These are phyloP conservation scores for Ichthyophonus hoferi DNA, from an alignment of 208 protist species.

Conservation along the genomic window DNA sequence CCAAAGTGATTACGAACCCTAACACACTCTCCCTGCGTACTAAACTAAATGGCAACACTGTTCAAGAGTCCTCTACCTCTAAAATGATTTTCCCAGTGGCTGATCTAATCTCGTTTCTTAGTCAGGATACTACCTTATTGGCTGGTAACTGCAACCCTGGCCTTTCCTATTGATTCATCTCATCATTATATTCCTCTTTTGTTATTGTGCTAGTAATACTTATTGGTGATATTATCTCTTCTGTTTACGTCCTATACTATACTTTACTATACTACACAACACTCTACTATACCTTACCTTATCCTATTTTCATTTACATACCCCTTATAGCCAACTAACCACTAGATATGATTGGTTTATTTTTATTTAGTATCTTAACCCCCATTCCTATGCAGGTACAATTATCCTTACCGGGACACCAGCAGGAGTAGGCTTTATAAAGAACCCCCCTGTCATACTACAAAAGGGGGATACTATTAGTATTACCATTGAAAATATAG, in stretches of 20 bases:
- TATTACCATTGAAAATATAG: conserved; percentile 1
- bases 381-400: conserved; percentile 39
- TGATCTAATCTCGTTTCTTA: conserved; percentile 27
- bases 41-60: conserved; percentile 37
- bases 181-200: no score
- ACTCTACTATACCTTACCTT: no score
- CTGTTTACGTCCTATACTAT: no score
- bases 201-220: no score
- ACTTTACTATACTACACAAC: no score
- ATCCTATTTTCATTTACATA: no score
- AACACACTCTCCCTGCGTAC: conserved; percentile 31
- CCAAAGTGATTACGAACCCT: neutral
- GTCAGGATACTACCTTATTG: neutral
- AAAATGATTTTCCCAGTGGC: conserved; percentile 29
- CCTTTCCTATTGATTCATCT: no score
- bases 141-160: no score
- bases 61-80: conserved; percentile 42
- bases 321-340: no score
- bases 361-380: no score
- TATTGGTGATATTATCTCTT: no score
- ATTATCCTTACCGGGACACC: conserved; percentile 50
- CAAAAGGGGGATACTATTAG: conserved; percentile 18
- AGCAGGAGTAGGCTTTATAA: conserved; percentile 42
- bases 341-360: no score
- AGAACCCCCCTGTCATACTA: conserved; percentile 46